Conservation (phyloP, 192 early-diverging fungal species). For the Chytriomyces sp. region DNA sequence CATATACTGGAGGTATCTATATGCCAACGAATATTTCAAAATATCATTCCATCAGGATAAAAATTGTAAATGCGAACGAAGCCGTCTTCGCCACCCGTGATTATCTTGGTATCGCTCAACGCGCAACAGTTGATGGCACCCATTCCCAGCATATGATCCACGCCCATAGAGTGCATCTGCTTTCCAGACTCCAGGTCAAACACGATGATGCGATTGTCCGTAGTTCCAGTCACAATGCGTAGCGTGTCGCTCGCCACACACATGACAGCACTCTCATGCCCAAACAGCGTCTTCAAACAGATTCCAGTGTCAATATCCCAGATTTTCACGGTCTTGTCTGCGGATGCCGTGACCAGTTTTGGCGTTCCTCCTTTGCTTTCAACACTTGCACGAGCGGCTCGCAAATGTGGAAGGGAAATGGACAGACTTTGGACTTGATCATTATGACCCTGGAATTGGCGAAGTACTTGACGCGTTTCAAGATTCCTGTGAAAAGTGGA, state of each 20-base stretch:
- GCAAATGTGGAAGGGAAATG: slow-evolving; percentile 29
- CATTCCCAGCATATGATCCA: slow-evolving; percentile 80
- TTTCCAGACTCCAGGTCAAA: slow-evolving; percentile 84
- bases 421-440: slow-evolving; percentile 51
- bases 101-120: slow-evolving; percentile 84
- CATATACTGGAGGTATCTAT: no score
- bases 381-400: slow-evolving; percentile 28
- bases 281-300: slow-evolving; percentile 73
- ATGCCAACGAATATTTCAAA: no score
- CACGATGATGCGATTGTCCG: slow-evolving; percentile 85
- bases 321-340: slow-evolving; percentile 89
- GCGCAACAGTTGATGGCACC: slow-evolving; percentile 81
- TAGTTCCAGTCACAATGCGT: slow-evolving; percentile 78
- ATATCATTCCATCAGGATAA: no score
- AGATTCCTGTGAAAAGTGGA: slow-evolving; percentile 56
- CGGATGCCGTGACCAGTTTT: slow-evolving; percentile 87
- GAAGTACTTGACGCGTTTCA: slow-evolving; percentile 63
- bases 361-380: slow-evolving; percentile 34
- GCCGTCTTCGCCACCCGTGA: slow-evolving; percentile 85
- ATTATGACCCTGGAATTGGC: slow-evolving; percentile 53
- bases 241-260: slow-evolving; percentile 74
- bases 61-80: slow-evolving; percentile 84
- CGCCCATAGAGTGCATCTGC: slow-evolving; percentile 63
- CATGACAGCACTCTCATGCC: slow-evolving; percentile 86
- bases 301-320: slow-evolving; percentile 89